Evolutionary conservation across 1,139 yeast genomes (phyloP).

Genomic region (Pichia sp.): DNA sequence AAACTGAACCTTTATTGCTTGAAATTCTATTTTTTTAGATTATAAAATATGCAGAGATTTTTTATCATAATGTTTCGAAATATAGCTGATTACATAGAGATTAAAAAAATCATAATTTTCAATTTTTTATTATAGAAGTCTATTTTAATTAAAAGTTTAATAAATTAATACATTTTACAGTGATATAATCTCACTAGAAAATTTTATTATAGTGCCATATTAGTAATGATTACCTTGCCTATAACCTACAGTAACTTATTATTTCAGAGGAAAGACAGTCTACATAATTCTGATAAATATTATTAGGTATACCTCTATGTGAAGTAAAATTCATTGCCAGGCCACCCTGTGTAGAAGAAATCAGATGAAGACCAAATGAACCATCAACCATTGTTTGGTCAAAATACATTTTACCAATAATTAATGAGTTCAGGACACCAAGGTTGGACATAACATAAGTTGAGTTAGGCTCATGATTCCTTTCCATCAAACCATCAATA

Average conservation of each 20-base stretch:
- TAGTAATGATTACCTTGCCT: too few species aligned
- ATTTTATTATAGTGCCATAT: too few species aligned
- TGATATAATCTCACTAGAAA: too few species aligned
- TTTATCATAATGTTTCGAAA: too few species aligned
- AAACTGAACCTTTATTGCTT: not conserved
- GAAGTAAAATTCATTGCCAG: not conserved
- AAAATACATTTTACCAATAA: not conserved
- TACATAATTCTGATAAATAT: not conserved
- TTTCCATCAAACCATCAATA: constrained; percentile 5
- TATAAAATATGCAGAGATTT: too few species aligned
- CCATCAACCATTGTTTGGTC: not conserved
- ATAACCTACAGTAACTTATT: not conserved
- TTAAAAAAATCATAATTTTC: too few species aligned
- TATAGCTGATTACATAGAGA: too few species aligned
- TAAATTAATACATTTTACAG: too few species aligned
- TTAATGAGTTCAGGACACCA: constrained; percentile 1
- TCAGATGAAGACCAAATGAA: not conserved
- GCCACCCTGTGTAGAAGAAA: not conserved
- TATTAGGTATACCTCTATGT: not conserved
- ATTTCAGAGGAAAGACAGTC: not conserved
- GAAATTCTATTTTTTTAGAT: too few species aligned
- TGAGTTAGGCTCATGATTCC: constrained; percentile 8
- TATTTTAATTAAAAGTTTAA: too few species aligned
- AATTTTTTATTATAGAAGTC: too few species aligned
- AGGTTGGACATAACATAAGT: constrained; percentile 15